These are phyloP conservation scores for Ophiostoma angusticollis DNA, from an alignment of 2,329 filamentous ascomycete genomes.

Conservation along the genomic window DNA sequence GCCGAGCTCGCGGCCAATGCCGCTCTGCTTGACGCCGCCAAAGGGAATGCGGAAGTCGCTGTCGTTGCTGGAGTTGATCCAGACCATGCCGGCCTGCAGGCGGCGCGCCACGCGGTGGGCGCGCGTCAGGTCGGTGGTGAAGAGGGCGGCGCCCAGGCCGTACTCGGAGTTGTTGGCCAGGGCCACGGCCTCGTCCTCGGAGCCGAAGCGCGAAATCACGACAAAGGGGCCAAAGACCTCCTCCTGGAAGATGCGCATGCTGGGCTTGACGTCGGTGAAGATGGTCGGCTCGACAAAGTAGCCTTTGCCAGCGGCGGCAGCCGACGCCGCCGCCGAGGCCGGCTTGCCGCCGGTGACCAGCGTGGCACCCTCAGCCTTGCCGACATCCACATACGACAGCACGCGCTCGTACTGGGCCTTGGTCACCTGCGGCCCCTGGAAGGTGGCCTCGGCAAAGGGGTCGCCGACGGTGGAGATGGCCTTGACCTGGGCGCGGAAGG, in stretches of 20 bases:
- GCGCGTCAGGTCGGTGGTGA: slow-evolving; percentile 38
- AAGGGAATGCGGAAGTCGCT: slow-evolving; percentile 41
- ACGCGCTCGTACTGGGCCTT: slow-evolving; percentile 50
- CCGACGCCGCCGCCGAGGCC: neutral
- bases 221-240: slow-evolving; percentile 50
- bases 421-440: slow-evolving; percentile 46
- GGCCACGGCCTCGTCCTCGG: slow-evolving; percentile 35
- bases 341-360: slow-evolving; percentile 39
- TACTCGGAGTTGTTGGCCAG: slow-evolving; percentile 42
- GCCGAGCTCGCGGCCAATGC: slow-evolving; percentile 25
- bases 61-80: slow-evolving; percentile 32
- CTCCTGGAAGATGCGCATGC: slow-evolving; percentile 28
- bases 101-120: slow-evolving; percentile 20
- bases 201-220: slow-evolving; percentile 36
- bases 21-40: slow-evolving; percentile 26
- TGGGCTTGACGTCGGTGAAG: slow-evolving; percentile 10
- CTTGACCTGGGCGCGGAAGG: slow-evolving; percentile 31
- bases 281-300: slow-evolving; percentile 15
- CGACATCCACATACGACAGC: slow-evolving; percentile 43
- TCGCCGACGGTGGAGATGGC: slow-evolving; percentile 41
- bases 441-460: slow-evolving; percentile 42
- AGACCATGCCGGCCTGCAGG: slow-evolving; percentile 43
- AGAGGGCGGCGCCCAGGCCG: slow-evolving; percentile 41
- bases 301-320: slow-evolving; percentile 6
- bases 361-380: slow-evolving; percentile 45